Conservation (phyloP, 192 early-diverging fungal species). For the Coemansia sp. region DNA sequence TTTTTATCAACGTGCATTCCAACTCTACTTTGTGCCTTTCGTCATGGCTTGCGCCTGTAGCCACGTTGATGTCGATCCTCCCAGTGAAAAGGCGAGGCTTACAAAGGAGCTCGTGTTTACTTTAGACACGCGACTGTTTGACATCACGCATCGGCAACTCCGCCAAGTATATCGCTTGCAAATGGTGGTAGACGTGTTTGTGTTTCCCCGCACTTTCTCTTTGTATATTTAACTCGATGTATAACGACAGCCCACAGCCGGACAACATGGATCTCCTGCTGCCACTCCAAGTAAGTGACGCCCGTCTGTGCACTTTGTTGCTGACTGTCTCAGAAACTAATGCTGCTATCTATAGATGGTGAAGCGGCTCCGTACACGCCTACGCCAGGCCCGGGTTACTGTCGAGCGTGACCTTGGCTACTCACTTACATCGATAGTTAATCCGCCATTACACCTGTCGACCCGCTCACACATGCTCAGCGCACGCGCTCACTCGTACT, state of each 20-base stretch:
- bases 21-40: not conserved
- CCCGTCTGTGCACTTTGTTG: not conserved
- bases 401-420: slow-evolving; percentile 42
- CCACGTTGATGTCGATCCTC: not conserved
- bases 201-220: not conserved
- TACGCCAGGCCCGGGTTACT: slow-evolving; percentile 25
- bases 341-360: slow-evolving; percentile 22
- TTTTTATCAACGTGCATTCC: not conserved
- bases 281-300: not conserved
- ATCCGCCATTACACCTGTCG: not conserved
- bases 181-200: not conserved
- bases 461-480: slow-evolving; percentile 4
- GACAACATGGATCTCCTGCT: not conserved
- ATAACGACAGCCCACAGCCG: not conserved
- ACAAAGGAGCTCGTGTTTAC: not conserved
- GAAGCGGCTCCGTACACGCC: slow-evolving; percentile 29
- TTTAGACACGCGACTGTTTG: not conserved
- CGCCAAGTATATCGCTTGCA: not conserved
- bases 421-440: slow-evolving; percentile 27
- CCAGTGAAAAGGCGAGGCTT: not conserved
- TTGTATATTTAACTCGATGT: not conserved
- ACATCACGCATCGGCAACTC: not conserved
- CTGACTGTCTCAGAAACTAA: not conserved
- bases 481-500: slow-evolving; percentile 32
- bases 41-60: not conserved